A percentile compares a stretch with the other conserved stretches of the same genome.
Evolutionary conservation across 495 filamentous ascomycete species (phyloP).

Genomic region (Acidomyces sp.): DNA sequence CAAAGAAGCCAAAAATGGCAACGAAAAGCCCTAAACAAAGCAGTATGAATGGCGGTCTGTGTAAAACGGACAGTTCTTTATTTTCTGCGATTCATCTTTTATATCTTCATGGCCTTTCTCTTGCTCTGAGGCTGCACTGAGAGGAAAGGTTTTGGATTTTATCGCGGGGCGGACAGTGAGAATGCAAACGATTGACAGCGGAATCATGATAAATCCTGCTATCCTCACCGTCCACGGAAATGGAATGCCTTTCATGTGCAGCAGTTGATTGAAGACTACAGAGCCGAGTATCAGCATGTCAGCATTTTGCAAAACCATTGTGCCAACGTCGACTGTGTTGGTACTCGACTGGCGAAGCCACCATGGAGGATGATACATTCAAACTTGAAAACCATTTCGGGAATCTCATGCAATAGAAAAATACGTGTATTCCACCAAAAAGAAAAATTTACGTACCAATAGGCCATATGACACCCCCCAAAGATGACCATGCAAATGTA

Average conservation of each 20-base stretch:
- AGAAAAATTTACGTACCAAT: too few species aligned
- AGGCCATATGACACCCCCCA: constrained; percentile 32
- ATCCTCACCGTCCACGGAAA: constrained; percentile 51
- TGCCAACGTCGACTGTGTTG: too few species aligned
- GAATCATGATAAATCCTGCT: constrained; percentile 42
- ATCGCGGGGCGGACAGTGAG: constrained; percentile 34
- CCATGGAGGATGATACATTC: too few species aligned
- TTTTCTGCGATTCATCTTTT: too few species aligned
- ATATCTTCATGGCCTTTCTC: constrained; percentile 9
- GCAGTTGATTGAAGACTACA: constrained; percentile 22
- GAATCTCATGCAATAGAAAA: too few species aligned
- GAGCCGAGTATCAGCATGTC: too few species aligned
- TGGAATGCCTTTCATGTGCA: constrained; percentile 27
- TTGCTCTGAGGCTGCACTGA: constrained; percentile 11
- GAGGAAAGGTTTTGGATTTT: constrained; percentile 34
- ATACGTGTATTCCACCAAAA: not conserved
- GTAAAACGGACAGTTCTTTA: constrained; percentile 19
- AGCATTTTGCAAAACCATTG: too few species aligned
- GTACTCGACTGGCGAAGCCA: too few species aligned
- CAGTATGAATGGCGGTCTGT: constrained; percentile 21
- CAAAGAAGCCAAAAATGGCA: constrained; percentile 39
- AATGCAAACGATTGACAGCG: constrained; percentile 34
- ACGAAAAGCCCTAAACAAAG: constrained; percentile 6
- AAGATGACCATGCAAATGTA: constrained; percentile 38
- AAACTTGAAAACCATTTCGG: too few species aligned